A percentile compares a stretch with the other conserved stretches of the same genome.
Evolutionary conservation across 1,284 basidiomycete species (phyloP).

Genomic region (Microstroma glucosiphilum): DNA sequence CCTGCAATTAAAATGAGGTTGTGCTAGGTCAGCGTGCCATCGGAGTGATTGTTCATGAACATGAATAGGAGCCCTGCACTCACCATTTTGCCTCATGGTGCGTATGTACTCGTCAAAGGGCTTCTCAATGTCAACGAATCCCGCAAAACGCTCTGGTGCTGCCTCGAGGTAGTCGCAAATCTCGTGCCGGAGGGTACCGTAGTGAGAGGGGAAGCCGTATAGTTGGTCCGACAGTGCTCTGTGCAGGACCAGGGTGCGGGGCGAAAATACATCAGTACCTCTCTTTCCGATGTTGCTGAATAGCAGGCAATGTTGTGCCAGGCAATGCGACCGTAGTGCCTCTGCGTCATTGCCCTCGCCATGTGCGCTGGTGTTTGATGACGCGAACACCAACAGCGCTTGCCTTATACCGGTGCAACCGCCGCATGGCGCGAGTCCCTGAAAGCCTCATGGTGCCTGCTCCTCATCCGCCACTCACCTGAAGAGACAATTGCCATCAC

Average conservation of each 20-base stretch:
- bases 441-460: not conserved
- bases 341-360: too few relatives aligned
- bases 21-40: not conserved
- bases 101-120: conserved; percentile 45
- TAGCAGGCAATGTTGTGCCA: too few relatives aligned
- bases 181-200: conserved; percentile 65
- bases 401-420: too few relatives aligned
- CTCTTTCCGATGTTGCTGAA: not conserved
- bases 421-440: not conserved
- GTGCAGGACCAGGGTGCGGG: not conserved
- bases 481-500: conserved; percentile 49
- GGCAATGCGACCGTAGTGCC: too few relatives aligned
- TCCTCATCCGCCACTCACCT: conserved; percentile 18
- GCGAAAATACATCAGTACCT: not conserved
- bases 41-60: not conserved
- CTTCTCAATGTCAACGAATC: conserved; percentile 80
- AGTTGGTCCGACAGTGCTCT: conserved; percentile 58
- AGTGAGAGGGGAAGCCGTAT: conserved; percentile 67
- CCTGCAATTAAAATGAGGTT: conserved; percentile 49
- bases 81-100: conserved; percentile 47
- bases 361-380: too few relatives aligned
- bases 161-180: conserved; percentile 16
- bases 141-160: conserved; percentile 58
- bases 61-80: not conserved
- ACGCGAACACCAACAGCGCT: too few relatives aligned